phyloP scores from a whole-genome alignment of 371 early-diverging fungal genomes.

The Rhizomucor pusillus region DNA sequence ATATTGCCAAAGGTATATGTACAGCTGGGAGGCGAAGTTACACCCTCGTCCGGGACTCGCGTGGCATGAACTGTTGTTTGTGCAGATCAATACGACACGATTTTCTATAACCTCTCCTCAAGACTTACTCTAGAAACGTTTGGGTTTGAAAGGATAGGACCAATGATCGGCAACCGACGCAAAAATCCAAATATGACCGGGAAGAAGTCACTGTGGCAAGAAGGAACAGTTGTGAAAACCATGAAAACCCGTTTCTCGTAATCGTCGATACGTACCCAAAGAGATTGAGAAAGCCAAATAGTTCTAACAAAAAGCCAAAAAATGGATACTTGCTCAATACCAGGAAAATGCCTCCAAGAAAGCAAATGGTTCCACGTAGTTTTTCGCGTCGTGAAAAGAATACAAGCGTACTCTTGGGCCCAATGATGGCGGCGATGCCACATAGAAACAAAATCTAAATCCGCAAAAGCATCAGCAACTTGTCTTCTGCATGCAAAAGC shows the following conservation, averaged over 20 bases:
- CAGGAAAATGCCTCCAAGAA: slow-evolving; percentile 87
- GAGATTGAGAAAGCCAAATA: slow-evolving; percentile 93
- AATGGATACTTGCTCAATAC: slow-evolving; percentile 88
- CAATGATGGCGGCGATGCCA: slow-evolving; percentile 89
- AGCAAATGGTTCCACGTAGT: slow-evolving; percentile 85
- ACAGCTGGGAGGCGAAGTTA: slow-evolving; percentile 1
- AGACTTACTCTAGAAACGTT: slow-evolving; percentile 68
- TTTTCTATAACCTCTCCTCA: neutral
- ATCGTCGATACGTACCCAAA: slow-evolving; percentile 74
- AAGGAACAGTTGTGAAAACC: neutral
- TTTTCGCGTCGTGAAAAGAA: slow-evolving; percentile 86
- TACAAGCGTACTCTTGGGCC: slow-evolving; percentile 74
- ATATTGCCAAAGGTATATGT: too few species aligned
- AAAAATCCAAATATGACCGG: slow-evolving; percentile 88
- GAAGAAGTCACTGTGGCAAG: slow-evolving; percentile 90
- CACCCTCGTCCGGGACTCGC: slow-evolving; percentile 19
- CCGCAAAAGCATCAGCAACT: neutral
- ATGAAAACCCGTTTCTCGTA: neutral
- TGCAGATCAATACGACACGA: too few species aligned
- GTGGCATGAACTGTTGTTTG: slow-evolving; percentile 16
- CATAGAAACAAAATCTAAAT: slow-evolving; percentile 83
- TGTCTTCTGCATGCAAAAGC: neutral
- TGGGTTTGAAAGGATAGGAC: slow-evolving; percentile 80
- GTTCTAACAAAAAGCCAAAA: slow-evolving; percentile 88
- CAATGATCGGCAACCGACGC: slow-evolving; percentile 87